Conservation (phyloP, 768 basidiomycete genomes). For the Amanita exitialis region DNA sequence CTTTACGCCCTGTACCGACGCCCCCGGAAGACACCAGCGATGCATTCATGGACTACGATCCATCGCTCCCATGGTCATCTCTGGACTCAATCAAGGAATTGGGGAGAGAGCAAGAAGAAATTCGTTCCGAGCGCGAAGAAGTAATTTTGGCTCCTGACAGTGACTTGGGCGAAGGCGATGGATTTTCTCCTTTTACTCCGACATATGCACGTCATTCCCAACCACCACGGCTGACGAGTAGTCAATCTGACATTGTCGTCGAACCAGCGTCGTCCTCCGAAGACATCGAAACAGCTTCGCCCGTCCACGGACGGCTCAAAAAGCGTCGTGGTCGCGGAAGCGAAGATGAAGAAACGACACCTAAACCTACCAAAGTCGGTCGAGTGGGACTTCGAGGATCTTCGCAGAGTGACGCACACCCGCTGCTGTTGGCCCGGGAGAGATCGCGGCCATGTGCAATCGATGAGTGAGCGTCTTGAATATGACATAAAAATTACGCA, state of each 20-base stretch:
- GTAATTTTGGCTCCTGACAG: background rate
- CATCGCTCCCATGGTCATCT: background rate
- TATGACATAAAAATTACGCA: background rate
- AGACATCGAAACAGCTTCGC: conserved; percentile 9
- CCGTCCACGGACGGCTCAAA: conserved; percentile 13
- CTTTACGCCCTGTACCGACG: background rate
- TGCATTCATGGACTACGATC: conserved; percentile 4
- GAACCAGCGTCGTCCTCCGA: conserved; percentile 5
- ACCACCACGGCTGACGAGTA: background rate
- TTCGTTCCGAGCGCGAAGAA: background rate
- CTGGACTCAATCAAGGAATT: background rate
- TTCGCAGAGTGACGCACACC: background rate
- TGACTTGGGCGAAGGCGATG: background rate
- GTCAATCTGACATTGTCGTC: background rate
- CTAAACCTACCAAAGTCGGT: conserved; percentile 5
- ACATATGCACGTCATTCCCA: background rate
- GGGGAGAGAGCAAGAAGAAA: background rate
- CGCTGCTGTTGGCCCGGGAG: background rate
- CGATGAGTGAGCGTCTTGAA: background rate
- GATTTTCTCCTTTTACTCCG: background rate
- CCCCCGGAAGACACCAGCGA: background rate
- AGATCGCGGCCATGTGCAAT: background rate
- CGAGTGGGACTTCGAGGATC: background rate
- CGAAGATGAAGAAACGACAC: background rate
- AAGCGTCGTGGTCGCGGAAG: background rate